Evolutionary conservation across 2,329 filamentous ascomycete species (phyloP).

Genomic region (Apiospora marii): DNA sequence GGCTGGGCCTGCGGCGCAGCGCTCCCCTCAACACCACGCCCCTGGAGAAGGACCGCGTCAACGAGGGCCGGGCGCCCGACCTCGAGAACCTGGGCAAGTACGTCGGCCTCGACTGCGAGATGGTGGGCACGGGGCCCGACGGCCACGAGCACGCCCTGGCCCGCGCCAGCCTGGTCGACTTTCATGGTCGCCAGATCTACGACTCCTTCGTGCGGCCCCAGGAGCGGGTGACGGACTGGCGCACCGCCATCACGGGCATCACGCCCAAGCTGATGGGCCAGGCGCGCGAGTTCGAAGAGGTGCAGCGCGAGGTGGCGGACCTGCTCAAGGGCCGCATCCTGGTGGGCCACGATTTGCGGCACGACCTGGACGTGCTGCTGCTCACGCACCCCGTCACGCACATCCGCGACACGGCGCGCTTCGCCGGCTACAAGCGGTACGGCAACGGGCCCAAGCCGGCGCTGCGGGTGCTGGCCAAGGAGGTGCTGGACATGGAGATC

Average conservation of each 20-base stretch:
- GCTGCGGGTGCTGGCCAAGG: slow-evolving; percentile 64
- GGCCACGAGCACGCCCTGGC: slow-evolving; percentile 79
- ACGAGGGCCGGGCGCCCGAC: slow-evolving; percentile 64
- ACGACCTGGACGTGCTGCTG: slow-evolving; percentile 76
- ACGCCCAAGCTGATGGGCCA: slow-evolving; percentile 74
- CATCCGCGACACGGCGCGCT: slow-evolving; percentile 84
- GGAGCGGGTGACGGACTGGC: slow-evolving; percentile 86
- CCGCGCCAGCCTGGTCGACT: slow-evolving; percentile 90
- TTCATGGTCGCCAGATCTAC: slow-evolving; percentile 90
- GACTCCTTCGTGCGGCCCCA: slow-evolving; percentile 88
- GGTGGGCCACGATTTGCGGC: slow-evolving; percentile 75
- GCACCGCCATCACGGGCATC: slow-evolving; percentile 86
- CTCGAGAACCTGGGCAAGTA: slow-evolving; percentile 82
- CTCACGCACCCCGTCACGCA: slow-evolving; percentile 81
- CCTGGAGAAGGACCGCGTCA: slow-evolving; percentile 59
- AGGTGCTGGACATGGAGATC: slow-evolving; percentile 68
- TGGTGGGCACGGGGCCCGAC: slow-evolving; percentile 86
- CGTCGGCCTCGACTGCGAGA: slow-evolving; percentile 94
- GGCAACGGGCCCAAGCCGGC: slow-evolving; percentile 73
- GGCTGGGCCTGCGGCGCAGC: slow-evolving; percentile 58
- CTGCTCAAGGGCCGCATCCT: slow-evolving; percentile 71
- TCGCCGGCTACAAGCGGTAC: slow-evolving; percentile 76
- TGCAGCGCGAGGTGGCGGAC: slow-evolving; percentile 74
- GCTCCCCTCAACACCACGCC: slow-evolving; percentile 45
- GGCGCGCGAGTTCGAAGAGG: slow-evolving; percentile 76